Percentiles rank a stretch among this genome's conserved stretches.
Conservation (phyloP, 148 eudicot genomes). For the Silene uniflora region DNA sequence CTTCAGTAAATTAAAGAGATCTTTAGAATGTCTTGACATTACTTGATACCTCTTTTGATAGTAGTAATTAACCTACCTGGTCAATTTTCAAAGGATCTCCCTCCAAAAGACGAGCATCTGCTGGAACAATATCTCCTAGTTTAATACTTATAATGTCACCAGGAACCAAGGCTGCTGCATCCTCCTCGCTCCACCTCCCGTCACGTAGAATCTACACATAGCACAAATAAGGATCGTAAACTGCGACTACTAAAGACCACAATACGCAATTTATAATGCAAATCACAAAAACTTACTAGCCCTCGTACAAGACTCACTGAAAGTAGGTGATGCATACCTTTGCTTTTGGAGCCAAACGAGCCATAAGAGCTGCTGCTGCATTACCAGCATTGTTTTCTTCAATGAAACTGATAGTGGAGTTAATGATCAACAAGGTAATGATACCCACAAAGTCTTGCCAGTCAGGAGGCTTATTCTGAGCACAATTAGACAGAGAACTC, state of each 20-base stretch:
- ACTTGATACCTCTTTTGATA: not conserved
- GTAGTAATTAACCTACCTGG: constrained; percentile 45
- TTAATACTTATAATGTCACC: constrained; percentile 90
- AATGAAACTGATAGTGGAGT: constrained; percentile 94
- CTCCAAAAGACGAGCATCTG: constrained; percentile 95
- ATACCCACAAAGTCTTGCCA: constrained; percentile 99
- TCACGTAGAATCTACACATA: constrained; percentile 64
- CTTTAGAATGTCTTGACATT: not conserved
- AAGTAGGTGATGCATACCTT: constrained; percentile 45
- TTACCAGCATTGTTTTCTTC: constrained; percentile 99
- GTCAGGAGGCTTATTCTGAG: constrained; percentile 92
- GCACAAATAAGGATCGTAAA: constrained; percentile 9
- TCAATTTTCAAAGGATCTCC: constrained; percentile 98
- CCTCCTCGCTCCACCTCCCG: constrained; percentile 95
- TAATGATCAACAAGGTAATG: constrained; percentile 81
- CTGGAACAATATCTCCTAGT: constrained; percentile 94
- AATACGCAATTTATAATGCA: not conserved
- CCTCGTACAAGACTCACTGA: not conserved
- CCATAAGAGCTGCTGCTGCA: constrained; percentile 99
- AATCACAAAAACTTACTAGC: not conserved
- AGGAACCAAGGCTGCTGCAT: constrained; percentile 82
- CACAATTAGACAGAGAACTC: constrained; percentile 7
- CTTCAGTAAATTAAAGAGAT: constrained; percentile 12
- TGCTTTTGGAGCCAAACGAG: constrained; percentile 96
- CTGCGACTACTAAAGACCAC: not conserved